Evolutionary conservation across 2,329 filamentous ascomycete genomes (phyloP).

Genomic region (Trichoderma polysporum): DNA sequence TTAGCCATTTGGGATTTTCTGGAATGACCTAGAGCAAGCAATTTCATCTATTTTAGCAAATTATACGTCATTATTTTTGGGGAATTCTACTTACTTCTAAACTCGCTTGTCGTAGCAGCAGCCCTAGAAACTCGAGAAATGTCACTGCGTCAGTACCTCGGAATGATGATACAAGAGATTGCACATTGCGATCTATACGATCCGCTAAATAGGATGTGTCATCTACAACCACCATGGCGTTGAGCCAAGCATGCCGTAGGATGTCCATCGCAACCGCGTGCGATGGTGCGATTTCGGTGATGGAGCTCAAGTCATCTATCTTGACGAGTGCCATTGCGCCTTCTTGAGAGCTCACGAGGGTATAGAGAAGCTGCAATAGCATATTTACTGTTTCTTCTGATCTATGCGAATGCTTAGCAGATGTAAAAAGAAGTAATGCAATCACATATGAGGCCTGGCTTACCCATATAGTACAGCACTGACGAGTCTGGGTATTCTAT

Average conservation of each 20-base stretch:
- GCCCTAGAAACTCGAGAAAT: constrained; percentile 56
- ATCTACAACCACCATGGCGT: constrained; percentile 38
- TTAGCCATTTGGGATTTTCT: constrained; percentile 54
- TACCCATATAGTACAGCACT: constrained; percentile 56
- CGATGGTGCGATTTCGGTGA: constrained; percentile 57
- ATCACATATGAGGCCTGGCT: constrained; percentile 16
- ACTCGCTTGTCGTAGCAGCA: constrained; percentile 50
- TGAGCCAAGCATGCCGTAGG: constrained; percentile 57
- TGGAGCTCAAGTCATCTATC: constrained; percentile 51
- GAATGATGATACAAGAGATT: constrained; percentile 52
- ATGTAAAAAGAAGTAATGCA: not conserved
- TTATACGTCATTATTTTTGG: not conserved
- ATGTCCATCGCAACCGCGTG: constrained; percentile 56
- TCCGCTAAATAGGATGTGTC: constrained; percentile 33
- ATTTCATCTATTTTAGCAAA: not conserved
- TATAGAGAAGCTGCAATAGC: constrained; percentile 58
- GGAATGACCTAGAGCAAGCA: constrained; percentile 45
- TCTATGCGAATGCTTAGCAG: constrained; percentile 34
- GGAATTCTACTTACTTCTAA: constrained; percentile 42
- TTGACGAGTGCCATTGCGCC: constrained; percentile 51
- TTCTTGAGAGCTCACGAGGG: constrained; percentile 51
- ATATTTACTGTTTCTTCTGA: constrained; percentile 52
- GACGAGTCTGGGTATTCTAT: constrained; percentile 54
- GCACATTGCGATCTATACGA: constrained; percentile 50
- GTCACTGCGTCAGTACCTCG: constrained; percentile 60